Conservation (phyloP, 306 rosid genomes). For the Oemleria cerasiformis region DNA sequence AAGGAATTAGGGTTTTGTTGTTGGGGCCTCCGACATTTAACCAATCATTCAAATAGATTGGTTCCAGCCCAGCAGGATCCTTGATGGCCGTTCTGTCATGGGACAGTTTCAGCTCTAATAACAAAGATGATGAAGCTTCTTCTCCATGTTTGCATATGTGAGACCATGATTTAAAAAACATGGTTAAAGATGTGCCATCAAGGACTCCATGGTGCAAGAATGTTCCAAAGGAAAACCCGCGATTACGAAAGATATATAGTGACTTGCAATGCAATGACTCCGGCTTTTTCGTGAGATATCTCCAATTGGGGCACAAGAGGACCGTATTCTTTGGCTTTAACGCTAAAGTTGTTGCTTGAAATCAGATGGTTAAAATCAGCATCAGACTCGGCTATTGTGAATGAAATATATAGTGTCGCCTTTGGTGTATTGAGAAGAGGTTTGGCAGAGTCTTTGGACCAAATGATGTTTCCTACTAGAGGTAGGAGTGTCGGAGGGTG, state of each 20-base stretch:
- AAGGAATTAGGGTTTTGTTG: background rate
- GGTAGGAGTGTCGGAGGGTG: background rate
- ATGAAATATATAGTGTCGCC: background rate
- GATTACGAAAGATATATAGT: background rate
- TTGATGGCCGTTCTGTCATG: background rate
- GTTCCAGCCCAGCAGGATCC: background rate
- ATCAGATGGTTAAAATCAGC: background rate
- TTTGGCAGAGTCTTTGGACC: background rate
- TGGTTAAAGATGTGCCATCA: background rate
- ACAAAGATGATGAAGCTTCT: too few relatives aligned
- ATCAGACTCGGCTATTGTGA: background rate
- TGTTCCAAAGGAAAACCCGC: background rate
- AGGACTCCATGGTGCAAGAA: background rate
- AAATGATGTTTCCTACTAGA: background rate
- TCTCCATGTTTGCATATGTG: background rate
- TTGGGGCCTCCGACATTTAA: background rate
- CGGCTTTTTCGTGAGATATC: background rate
- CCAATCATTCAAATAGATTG: background rate
- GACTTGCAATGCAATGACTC: background rate
- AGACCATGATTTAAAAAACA: background rate
- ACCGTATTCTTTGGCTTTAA: background rate
- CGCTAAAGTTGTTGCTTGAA: background rate
- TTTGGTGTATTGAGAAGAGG: background rate
- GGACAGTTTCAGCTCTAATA: too few relatives aligned
- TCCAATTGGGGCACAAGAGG: background rate